Percentiles rank a stretch among this genome's conserved stretches.
phyloP scores from a whole-genome alignment of 331 rosid genomes.

The Malus hybrid region DNA sequence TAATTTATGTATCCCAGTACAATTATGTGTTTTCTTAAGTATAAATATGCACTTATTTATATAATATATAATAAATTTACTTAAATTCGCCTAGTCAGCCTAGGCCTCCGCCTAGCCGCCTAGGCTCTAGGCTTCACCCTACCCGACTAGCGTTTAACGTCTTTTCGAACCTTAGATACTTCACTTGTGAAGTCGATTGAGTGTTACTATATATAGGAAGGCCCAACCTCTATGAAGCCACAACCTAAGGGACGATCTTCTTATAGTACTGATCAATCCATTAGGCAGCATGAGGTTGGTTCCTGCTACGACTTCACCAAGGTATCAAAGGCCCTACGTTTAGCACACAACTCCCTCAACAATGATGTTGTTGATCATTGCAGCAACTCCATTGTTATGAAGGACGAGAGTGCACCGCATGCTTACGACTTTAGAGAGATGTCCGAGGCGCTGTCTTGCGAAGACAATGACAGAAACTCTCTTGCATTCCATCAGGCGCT shows the following conservation, averaged over 20 bases:
- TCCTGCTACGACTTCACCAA: conserved; percentile 5
- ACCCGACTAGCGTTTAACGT: accelerated
- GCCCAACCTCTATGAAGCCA: neutral
- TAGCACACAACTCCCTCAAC: neutral
- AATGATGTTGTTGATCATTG: neutral
- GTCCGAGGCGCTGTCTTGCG: neutral
- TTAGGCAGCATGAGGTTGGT: neutral
- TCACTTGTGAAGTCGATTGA: neutral
- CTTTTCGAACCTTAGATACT: no score
- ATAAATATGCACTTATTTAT: no score
- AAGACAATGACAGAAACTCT: neutral
- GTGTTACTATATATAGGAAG: neutral
- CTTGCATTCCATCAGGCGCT: neutral
- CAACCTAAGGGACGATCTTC: neutral
- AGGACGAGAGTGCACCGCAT: neutral
- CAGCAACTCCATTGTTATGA: neutral
- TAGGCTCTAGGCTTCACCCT: no score
- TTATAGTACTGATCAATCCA: neutral
- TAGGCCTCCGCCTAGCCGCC: no score
- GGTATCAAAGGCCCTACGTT: neutral
- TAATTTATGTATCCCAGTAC: no score
- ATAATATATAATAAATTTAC: no score
- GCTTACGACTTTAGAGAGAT: neutral
- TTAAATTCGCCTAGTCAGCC: no score
- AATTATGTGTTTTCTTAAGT: no score